phyloP scores from a whole-genome alignment of 208 protist species.

The Wallacemonas sp. region DNA sequence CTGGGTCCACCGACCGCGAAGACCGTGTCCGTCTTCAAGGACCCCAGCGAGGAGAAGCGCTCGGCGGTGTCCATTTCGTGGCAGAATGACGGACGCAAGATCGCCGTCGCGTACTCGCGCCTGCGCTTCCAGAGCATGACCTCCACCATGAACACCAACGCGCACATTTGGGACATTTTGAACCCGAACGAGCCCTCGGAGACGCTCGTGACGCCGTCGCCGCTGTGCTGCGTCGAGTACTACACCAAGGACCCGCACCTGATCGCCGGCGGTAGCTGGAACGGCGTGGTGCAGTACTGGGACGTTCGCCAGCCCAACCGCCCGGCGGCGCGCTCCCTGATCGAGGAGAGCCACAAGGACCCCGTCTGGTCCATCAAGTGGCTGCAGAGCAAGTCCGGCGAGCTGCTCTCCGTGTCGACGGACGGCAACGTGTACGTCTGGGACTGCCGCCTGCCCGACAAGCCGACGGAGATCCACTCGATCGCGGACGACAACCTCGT shows the following conservation, averaged over 20 bases:
- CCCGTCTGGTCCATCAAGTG: slow-evolving; percentile 96
- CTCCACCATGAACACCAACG: slow-evolving; percentile 91
- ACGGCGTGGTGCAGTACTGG: slow-evolving; percentile 96
- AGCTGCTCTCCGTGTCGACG: slow-evolving; percentile 95
- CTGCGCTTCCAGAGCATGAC: slow-evolving; percentile 94
- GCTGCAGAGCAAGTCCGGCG: slow-evolving; percentile 96
- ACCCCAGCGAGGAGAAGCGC: slow-evolving; percentile 88
- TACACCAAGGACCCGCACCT: slow-evolving; percentile 96
- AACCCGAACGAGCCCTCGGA: slow-evolving; percentile 96
- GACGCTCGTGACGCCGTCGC: slow-evolving; percentile 93
- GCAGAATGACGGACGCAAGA: slow-evolving; percentile 92
- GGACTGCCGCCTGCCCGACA: slow-evolving; percentile 94
- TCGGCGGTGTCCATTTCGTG: slow-evolving; percentile 94
- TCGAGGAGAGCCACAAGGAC: slow-evolving; percentile 97
- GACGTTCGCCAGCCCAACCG: slow-evolving; percentile 93
- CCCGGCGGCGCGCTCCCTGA: slow-evolving; percentile 81
- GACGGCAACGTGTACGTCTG: slow-evolving; percentile 95
- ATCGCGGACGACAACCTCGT: slow-evolving; percentile 83
- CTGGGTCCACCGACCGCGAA: slow-evolving; percentile 91
- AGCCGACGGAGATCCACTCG: slow-evolving; percentile 88
- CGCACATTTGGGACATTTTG: slow-evolving; percentile 97
- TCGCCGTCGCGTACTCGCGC: slow-evolving; percentile 95
- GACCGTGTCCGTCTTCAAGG: slow-evolving; percentile 94
- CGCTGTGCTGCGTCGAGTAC: slow-evolving; percentile 95
- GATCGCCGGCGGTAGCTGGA: slow-evolving; percentile 96